Evolutionary conservation across 257 asterid genomes (phyloP).

Genomic region (Rehmannia glutinosa): DNA sequence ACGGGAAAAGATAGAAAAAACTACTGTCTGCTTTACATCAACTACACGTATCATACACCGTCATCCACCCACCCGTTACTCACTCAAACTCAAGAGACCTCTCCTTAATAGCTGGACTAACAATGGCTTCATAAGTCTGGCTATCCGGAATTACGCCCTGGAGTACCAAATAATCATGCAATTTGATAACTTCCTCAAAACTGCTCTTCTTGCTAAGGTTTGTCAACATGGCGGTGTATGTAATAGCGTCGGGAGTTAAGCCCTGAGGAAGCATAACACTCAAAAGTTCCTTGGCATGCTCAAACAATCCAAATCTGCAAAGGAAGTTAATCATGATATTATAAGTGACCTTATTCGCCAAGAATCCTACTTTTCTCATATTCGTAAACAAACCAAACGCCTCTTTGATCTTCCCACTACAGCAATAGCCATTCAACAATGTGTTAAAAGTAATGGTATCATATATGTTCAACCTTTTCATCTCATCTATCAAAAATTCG

Average conservation of each 20-base stretch:
- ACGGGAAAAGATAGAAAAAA: neutral
- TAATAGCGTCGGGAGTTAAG: constrained; percentile 42
- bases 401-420: constrained; percentile 34
- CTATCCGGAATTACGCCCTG: constrained; percentile 42
- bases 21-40: constrained; percentile 8
- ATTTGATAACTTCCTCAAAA: constrained; percentile 43
- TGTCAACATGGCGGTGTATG: constrained; percentile 53
- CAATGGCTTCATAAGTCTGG: constrained; percentile 39
- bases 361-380: constrained; percentile 49
- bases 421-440: constrained; percentile 54
- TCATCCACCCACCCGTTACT: neutral
- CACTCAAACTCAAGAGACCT: neutral
- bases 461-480: constrained; percentile 35
- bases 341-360: constrained; percentile 44
- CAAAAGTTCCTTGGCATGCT: constrained; percentile 49
- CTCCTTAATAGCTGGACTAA: constrained; percentile 32
- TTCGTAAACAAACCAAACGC: constrained; percentile 41
- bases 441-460: constrained; percentile 55
- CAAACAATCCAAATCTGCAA: constrained; percentile 51
- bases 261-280: constrained; percentile 44
- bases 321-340: constrained; percentile 52
- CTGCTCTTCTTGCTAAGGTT: constrained; percentile 29
- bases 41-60: neutral
- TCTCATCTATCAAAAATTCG: constrained; percentile 32
- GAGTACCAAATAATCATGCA: constrained; percentile 59